Evolutionary conservation across 345 rosid species (phyloP), one percentile per base, ranked within the genome.

Genomic region (Eucalyptus cloeziana): DNA sequence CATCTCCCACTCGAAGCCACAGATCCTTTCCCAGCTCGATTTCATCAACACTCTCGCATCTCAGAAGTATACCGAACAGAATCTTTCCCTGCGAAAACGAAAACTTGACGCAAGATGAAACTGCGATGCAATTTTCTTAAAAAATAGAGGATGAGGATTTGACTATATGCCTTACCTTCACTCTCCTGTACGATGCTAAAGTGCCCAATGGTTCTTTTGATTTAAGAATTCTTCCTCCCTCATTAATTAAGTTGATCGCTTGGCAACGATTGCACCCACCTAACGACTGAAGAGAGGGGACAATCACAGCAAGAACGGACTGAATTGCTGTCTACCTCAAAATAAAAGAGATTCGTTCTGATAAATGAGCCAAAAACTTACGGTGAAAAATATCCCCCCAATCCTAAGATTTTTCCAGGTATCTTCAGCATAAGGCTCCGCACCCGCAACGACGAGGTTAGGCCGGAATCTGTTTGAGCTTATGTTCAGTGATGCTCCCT

Each of bases 241-340:
- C 93, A 44, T 89, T 91, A 80, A 81, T 88, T 85, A 95, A 81
- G 91, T 96, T 96, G 90, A 95, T 94, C 98, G 93, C 94, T 89
- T 98, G 98, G 94, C 99, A 97, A 47, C 99, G 95, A 92, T 94
- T 95, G 94, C 99, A 98, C 85, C 99, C 98, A 45, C 99, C 99
- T 89, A 96, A 88, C 5, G 96, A 96, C 99, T 98, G 95, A 60
- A 87, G 27, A 87, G 27, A 10, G 81, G 45, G 25, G 13, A 37
- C 83, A 76, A 76, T 76, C 21, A 87, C 85, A 33, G 62, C 44
- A 52, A 89, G 85, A 47, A 56, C 30, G 45, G 10, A 40, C n/a
- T 19, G 8, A 58, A 33, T 80, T 44, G 33, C 40, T 15, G 40
- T 43, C 24, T 6, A 71, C 22, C 49, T 45, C 33, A 31, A 49